A percentile compares a stretch with the other conserved stretches of the same genome.
phyloP scores from a whole-genome alignment of 129 eudicot species.

The Heracleum sosnowskyi region DNA sequence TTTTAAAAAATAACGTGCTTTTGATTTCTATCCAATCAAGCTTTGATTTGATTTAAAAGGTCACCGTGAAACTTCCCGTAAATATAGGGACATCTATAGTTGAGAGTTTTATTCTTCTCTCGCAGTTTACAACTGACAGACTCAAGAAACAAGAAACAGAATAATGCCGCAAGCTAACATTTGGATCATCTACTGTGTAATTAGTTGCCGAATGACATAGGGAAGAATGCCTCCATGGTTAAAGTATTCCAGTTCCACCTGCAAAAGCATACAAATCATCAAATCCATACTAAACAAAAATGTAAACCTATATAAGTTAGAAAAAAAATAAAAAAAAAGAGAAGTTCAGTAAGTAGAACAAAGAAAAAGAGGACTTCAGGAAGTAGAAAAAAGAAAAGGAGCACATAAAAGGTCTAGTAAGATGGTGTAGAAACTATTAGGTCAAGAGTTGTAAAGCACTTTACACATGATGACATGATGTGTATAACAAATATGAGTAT shows the following conservation, averaged over 20 bases:
- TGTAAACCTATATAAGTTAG: neutral
- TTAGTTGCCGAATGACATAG: constrained; percentile 40
- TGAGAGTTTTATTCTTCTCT: constrained; percentile 18
- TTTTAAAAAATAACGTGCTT: neutral
- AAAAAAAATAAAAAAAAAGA: neutral
- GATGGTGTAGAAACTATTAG: neutral
- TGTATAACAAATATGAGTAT: neutral
- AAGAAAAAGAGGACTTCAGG: neutral
- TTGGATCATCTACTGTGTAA: constrained; percentile 12
- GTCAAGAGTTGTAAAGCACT: no score
- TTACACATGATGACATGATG: no score
- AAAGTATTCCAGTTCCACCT: constrained; percentile 51
- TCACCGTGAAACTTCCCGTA: neutral
- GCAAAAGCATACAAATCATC: neutral
- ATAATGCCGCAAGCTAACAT: neutral
- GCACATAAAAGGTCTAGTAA: neutral
- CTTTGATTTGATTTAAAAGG: neutral
- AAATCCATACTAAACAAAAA: neutral
- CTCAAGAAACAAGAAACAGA: neutral
- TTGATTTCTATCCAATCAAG: neutral
- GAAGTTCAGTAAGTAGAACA: neutral
- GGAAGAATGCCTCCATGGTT: constrained; percentile 46
- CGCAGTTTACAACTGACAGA: constrained; percentile 9
- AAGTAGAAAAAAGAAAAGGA: neutral
- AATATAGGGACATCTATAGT: neutral